Base-by-base conservation (phyloP, 805 yeast species). In the Starmerella ratchasimensis region DNA sequence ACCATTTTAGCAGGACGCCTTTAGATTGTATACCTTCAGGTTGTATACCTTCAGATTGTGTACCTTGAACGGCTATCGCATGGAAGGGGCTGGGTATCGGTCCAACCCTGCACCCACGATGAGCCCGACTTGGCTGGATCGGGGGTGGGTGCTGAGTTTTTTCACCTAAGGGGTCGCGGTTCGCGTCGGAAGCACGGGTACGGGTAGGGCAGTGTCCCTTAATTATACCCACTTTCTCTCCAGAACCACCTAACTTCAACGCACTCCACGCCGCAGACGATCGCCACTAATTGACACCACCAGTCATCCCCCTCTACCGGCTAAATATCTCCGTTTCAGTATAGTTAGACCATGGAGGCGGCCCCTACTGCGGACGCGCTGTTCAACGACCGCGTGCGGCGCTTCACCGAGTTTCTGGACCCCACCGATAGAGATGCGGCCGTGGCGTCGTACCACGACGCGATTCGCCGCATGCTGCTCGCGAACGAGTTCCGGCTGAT, bases 371-470 rank as follows among this genome's bases (percentile, higher is more conserved):
- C 47, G 14, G 61, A 57, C 40, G 57, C 60, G 9, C 47, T 47
- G 10, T 79, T 76, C 54, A 75, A 77, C 38, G 96, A 86, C 57
- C 75, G 96, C 46, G 81, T 80, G 16, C 74, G 94, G 53, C 68
- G 77, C 48, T 88, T 88, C 61, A 84, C 80, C 48, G 96, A 88
- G 50, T 88, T 86, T 54, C 62, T 90, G 33, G 69, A 65, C 28
- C 80, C 74, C 47, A 66, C 74, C 18, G 69, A 69, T 39, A 44
- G 44, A 9, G 66, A 63, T 15, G 67, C 69, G 28, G 59, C 57
- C 5, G 68, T 79, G 0, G 71, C 74, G 45, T 23, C 31, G 5
- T 81, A 84, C 60, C 69, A 74, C 45, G 78, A 72, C 36, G 70
- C 69, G 35, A 78, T 90, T 46, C 72, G 76, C 47, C 67, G 72